phyloP scores from a whole-genome alignment of 1,284 basidiomycete species.

The Moesziomyces parantarcticus region DNA sequence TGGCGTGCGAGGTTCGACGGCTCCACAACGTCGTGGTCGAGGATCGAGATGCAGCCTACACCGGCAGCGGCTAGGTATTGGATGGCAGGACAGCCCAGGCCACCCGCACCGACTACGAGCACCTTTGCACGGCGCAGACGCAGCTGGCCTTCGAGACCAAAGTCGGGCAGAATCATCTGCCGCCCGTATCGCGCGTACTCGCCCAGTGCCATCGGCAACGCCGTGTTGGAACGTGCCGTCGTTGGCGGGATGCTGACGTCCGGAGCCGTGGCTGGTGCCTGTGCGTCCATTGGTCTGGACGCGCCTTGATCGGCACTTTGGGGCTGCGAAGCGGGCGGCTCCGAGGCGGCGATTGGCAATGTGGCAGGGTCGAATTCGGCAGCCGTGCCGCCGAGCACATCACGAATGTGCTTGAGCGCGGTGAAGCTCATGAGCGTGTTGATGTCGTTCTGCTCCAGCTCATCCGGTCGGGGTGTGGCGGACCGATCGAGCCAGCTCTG shows the following conservation, averaged over 20 bases:
- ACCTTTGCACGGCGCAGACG: constrained; percentile 81
- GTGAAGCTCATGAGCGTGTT: constrained; percentile 54
- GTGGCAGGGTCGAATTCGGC: constrained; percentile 53
- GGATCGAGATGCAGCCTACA: constrained; percentile 84
- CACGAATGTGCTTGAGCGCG: constrained; percentile 58
- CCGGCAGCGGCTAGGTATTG: constrained; percentile 93
- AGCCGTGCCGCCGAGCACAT: constrained; percentile 51
- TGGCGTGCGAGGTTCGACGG: constrained; percentile 94
- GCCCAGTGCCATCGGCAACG: constrained; percentile 67
- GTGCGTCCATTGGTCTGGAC: neutral
- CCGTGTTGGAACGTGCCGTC: too few relatives aligned
- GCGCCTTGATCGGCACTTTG: too few relatives aligned
- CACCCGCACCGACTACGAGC: constrained; percentile 92
- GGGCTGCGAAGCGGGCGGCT: neutral
- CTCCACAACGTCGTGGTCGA: constrained; percentile 92
- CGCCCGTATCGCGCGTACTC: constrained; percentile 93
- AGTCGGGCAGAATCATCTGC: constrained; percentile 93
- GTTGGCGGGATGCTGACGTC: too few relatives aligned
- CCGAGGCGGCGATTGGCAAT: constrained; percentile 10
- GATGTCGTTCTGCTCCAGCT: constrained; percentile 28
- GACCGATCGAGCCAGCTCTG: constrained; percentile 31
- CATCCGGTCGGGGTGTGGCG: constrained; percentile 1
- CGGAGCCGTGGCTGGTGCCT: too few relatives aligned
- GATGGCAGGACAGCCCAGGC: constrained; percentile 92
- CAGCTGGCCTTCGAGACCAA: constrained; percentile 83